These are phyloP conservation scores for Penicillium occitanis DNA, from an alignment of 2,329 filamentous ascomycete genomes.

Conservation along the genomic window DNA sequence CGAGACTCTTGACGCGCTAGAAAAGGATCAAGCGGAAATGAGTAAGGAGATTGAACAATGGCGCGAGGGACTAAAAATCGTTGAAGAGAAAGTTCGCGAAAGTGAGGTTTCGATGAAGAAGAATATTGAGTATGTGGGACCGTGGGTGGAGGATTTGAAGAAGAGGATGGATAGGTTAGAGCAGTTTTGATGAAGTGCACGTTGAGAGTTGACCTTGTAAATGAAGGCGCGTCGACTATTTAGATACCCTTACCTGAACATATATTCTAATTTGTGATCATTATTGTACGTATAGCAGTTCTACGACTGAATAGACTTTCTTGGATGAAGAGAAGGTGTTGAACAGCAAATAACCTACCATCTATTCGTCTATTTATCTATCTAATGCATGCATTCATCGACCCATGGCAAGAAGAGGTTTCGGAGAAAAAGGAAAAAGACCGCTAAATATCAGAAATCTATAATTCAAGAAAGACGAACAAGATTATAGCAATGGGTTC, in stretches of 20 bases:
- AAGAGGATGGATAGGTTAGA: conserved; percentile 65
- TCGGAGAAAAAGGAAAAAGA: neutral
- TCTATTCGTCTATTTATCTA: conserved; percentile 16
- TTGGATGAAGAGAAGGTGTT: neutral
- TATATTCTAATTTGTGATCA: neutral
- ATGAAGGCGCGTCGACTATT: neutral
- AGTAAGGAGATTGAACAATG: conserved; percentile 80
- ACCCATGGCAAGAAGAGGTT: neutral
- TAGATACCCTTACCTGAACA: conserved; percentile 12
- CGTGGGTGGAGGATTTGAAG: conserved; percentile 87
- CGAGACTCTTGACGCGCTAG: conserved; percentile 72
- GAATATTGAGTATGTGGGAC: conserved; percentile 82
- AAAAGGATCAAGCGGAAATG: conserved; percentile 78
- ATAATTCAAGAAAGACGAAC: neutral
- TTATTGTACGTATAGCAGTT: neutral
- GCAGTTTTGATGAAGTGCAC: neutral
- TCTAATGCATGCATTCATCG: conserved; percentile 10
- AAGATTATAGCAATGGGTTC: conserved; percentile 61
- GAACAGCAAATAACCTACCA: neutral
- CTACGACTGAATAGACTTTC: neutral
- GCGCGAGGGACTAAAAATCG: conserved; percentile 74
- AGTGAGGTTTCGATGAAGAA: conserved; percentile 68
- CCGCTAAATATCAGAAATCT: conserved; percentile 3
- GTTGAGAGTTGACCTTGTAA: neutral
- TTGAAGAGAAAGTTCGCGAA: conserved; percentile 72